Conservation (phyloP, 805 yeast species). For the Cyberlindnera americana region DNA sequence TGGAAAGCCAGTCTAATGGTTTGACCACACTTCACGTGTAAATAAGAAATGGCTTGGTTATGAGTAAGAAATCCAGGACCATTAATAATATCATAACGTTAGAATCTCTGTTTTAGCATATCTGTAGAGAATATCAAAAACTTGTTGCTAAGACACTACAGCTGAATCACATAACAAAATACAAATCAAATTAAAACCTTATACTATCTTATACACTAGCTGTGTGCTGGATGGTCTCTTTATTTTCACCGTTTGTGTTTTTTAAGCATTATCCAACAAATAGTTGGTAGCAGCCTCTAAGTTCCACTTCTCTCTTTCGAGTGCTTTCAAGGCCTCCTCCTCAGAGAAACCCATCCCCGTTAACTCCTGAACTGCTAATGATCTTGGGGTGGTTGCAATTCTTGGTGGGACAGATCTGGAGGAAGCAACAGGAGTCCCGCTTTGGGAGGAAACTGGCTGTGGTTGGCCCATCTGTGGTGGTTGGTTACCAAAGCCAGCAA, state of each 20-base stretch:
- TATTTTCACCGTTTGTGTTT: not conserved
- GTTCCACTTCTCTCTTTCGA: constrained; percentile 67
- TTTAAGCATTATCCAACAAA: constrained; percentile 62
- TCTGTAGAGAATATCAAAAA: no score
- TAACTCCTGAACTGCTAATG: constrained; percentile 68
- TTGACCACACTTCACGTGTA: no score
- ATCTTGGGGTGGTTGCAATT: constrained; percentile 44
- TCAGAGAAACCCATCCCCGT: constrained; percentile 86
- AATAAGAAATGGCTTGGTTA: not conserved
- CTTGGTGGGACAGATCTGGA: constrained; percentile 23
- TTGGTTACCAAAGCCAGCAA: constrained; percentile 79
- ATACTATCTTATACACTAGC: no score
- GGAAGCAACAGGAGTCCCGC: constrained; percentile 17
- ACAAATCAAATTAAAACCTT: no score
- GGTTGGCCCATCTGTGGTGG: constrained; percentile 12
- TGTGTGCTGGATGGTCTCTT: no score
- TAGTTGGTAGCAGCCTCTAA: constrained; percentile 85
- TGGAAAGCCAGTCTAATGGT: constrained; percentile 69
- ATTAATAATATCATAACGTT: not conserved
- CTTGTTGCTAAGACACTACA: no score
- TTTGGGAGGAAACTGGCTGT: constrained; percentile 7
- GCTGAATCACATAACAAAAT: no score
- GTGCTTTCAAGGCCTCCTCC: constrained; percentile 62
- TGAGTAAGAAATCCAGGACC: not conserved
- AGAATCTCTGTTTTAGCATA: not conserved